These are phyloP conservation scores for Solanum arcanum DNA, from an alignment of 257 asterid species.

Conservation along the genomic window DNA sequence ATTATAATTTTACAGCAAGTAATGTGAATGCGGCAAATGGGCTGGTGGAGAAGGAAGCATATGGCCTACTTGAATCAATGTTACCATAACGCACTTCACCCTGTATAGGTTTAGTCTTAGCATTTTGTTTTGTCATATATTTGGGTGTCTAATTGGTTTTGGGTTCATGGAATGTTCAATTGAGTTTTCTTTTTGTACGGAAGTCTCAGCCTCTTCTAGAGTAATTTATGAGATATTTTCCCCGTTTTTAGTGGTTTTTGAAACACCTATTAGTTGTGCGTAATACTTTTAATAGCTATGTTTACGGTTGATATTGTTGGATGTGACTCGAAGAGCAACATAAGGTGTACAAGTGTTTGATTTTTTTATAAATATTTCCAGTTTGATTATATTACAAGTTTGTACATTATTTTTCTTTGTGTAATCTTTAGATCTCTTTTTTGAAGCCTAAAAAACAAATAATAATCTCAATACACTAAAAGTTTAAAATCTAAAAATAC, in stretches of 20 bases:
- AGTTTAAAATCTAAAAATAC: no score
- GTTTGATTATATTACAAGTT: background rate
- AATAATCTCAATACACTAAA: no score
- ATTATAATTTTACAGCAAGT: background rate
- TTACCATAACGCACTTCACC: background rate
- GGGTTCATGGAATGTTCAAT: background rate
- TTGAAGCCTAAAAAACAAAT: no score
- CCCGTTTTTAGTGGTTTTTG: background rate
- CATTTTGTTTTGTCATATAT: background rate
- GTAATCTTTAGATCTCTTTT: no score
- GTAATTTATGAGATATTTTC: background rate
- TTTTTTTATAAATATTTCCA: background rate
- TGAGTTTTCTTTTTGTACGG: background rate
- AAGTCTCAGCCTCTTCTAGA: background rate
- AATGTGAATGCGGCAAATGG: background rate
- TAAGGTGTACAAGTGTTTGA: background rate
- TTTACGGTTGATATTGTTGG: background rate
- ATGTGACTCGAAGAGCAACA: background rate
- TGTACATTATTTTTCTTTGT: no score
- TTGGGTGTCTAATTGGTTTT: background rate
- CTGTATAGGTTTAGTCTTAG: background rate
- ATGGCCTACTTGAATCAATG: background rate
- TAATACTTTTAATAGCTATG: background rate
- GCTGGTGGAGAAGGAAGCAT: background rate
- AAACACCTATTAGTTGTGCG: background rate